Conservation (phyloP, 768 basidiomycete species). For the Podaxis pistillaris region DNA sequence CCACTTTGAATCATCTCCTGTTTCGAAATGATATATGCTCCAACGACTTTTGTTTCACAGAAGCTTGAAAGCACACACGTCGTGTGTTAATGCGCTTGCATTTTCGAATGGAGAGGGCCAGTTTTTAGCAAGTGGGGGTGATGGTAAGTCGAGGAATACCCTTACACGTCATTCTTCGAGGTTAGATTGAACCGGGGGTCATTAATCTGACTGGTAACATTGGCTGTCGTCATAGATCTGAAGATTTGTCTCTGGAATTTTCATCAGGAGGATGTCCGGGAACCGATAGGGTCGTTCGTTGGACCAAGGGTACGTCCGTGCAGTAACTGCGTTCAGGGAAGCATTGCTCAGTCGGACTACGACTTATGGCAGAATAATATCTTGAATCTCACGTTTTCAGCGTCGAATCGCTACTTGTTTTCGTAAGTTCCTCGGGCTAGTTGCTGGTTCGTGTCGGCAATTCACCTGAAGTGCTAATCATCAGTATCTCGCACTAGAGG, state of each 20-base stretch:
- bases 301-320: slow-evolving; percentile 45
- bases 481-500: slow-evolving; percentile 36
- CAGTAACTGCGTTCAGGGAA: neutral
- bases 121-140: slow-evolving; percentile 68
- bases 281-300: slow-evolving; percentile 38
- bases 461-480: slow-evolving; percentile 3
- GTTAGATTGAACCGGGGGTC: neutral
- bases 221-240: slow-evolving; percentile 38
- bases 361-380: slow-evolving; percentile 56
- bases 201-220: slow-evolving; percentile 3
- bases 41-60: slow-evolving; percentile 20
- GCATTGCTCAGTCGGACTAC: neutral
- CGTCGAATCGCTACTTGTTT: slow-evolving; percentile 58
- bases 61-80: slow-evolving; percentile 45
- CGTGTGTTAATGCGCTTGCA: slow-evolving; percentile 63
- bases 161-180: slow-evolving; percentile 8
- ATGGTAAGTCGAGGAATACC: slow-evolving; percentile 41
- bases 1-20: slow-evolving; percentile 2
- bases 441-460: slow-evolving; percentile 15
- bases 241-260: slow-evolving; percentile 65
- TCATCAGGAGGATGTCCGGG: slow-evolving; percentile 51
- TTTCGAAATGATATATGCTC: slow-evolving; percentile 16
- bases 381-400: slow-evolving; percentile 70
- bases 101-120: slow-evolving; percentile 62
- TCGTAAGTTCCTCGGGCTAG: slow-evolving; percentile 45